phyloP scores from a whole-genome alignment of 768 basidiomycete species.

The Tulasnella sp. region DNA sequence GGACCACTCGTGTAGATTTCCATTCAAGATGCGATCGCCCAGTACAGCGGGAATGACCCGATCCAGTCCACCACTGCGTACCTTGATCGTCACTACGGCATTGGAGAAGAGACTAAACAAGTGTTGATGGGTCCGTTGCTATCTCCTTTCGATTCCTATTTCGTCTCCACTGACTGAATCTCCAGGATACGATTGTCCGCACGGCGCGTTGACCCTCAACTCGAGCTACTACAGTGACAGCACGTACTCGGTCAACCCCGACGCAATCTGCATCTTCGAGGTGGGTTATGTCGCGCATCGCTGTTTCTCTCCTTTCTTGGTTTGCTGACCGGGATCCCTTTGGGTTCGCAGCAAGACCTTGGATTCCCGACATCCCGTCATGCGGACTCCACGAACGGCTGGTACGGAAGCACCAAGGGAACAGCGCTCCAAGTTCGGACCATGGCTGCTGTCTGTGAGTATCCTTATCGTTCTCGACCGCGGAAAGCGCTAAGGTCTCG shows the following conservation, averaged over 20 bases:
- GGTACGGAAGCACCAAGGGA: slow-evolving; percentile 5
- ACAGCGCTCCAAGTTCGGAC: background rate
- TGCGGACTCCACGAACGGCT: background rate
- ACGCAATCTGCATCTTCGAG: slow-evolving; percentile 8
- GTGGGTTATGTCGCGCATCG: too few species aligned
- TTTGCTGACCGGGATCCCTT: background rate
- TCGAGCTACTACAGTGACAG: background rate
- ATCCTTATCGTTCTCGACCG: background rate
- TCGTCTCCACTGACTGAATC: background rate
- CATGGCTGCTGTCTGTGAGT: background rate
- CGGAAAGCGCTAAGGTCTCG: too few species aligned
- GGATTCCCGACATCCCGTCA: slow-evolving; percentile 3
- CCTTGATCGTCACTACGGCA: background rate
- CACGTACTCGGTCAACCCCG: background rate
- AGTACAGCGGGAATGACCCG: slow-evolving; percentile 3
- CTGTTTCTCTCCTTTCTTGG: background rate
- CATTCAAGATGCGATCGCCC: background rate
- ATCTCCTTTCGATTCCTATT: background rate
- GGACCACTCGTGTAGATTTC: background rate
- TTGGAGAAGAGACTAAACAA: background rate
- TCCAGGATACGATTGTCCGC: slow-evolving; percentile 4
- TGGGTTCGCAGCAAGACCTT: background rate
- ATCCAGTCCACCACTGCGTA: slow-evolving; percentile 3
- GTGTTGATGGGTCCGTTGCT: background rate
- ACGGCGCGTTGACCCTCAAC: background rate